phyloP scores from a whole-genome alignment of 176 grass and related monocot species.

The Oryza nivara region DNA sequence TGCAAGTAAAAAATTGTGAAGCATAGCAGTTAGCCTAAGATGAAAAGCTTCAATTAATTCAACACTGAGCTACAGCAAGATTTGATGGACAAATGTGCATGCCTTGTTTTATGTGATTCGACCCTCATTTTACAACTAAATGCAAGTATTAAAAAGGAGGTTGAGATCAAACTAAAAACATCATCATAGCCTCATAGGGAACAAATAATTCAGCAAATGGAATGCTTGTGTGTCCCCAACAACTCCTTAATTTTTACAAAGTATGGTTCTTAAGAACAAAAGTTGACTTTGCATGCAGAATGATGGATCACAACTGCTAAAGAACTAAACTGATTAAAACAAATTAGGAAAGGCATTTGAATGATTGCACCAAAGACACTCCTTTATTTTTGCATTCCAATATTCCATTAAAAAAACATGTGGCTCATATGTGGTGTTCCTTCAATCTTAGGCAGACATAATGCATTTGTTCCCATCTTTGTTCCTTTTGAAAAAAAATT shows the following conservation, averaged over 20 bases:
- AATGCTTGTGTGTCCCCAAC: neutral
- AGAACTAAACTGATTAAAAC: neutral
- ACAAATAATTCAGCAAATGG: neutral
- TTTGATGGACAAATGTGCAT: neutral
- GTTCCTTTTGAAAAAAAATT: neutral
- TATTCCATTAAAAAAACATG: too few relatives aligned
- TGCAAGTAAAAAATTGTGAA: conserved; percentile 30
- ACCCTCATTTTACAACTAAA: neutral
- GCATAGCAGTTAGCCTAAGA: neutral
- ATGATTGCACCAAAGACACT: conserved; percentile 26
- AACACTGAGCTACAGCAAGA: neutral
- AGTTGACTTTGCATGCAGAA: conserved; percentile 39
- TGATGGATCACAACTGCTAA: conserved; percentile 42
- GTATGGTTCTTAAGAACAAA: conserved; percentile 2
- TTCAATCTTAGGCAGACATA: neutral
- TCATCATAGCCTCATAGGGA: neutral
- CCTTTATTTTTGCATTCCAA: neutral
- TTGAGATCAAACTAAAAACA: neutral
- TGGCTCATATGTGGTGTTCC: too few relatives aligned
- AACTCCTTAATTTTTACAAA: neutral
- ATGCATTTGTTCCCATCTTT: neutral
- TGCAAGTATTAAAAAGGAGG: neutral
- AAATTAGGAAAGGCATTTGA: conserved; percentile 4
- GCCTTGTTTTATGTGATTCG: neutral
- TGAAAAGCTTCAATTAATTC: neutral